These are phyloP conservation scores for Angomonas deanei DNA, from an alignment of 208 protist genomes.

Conservation along the genomic window DNA sequence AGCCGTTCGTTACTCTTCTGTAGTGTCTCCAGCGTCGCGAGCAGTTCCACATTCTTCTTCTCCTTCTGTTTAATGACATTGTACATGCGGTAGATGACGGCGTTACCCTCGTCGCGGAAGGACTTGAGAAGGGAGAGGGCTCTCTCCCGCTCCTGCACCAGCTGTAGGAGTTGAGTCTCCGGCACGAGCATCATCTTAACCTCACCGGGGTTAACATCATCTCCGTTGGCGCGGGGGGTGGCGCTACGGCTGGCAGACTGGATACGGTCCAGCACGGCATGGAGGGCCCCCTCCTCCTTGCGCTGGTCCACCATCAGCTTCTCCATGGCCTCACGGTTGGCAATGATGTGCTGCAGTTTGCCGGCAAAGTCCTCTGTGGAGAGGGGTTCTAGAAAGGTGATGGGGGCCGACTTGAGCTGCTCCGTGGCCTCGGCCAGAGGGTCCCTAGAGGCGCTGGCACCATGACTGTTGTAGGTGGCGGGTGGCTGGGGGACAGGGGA, in stretches of 20 bases:
- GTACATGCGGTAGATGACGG: conserved; percentile 39
- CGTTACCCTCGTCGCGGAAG: conserved; percentile 47
- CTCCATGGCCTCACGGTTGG: conserved; percentile 22
- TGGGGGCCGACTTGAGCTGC: neutral
- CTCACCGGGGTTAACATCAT: neutral
- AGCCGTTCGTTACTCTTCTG: conserved; percentile 27
- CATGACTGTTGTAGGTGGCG: neutral
- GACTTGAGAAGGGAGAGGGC: conserved; percentile 30
- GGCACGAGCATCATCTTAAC: neutral
- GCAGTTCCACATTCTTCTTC: conserved; percentile 20
- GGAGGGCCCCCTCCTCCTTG: conserved; percentile 16
- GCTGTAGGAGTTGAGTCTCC: neutral
- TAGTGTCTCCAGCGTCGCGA: conserved; percentile 25
- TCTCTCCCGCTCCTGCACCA: conserved; percentile 37
- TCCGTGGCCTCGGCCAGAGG: conserved; percentile 2
- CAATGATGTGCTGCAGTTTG: conserved; percentile 19
- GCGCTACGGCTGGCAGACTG: conserved; percentile 11
- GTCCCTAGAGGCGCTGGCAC: neutral
- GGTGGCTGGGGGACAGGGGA: neutral
- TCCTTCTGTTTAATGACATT: conserved; percentile 28
- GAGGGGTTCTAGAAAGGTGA: neutral
- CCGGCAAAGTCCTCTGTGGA: conserved; percentile 15
- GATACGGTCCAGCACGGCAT: conserved; percentile 4
- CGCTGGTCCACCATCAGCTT: conserved; percentile 16
- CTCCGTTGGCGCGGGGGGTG: conserved; percentile 7